Evolutionary conservation across 169 alveolate genomes (phyloP).

Genomic region (Theileria annulata): DNA sequence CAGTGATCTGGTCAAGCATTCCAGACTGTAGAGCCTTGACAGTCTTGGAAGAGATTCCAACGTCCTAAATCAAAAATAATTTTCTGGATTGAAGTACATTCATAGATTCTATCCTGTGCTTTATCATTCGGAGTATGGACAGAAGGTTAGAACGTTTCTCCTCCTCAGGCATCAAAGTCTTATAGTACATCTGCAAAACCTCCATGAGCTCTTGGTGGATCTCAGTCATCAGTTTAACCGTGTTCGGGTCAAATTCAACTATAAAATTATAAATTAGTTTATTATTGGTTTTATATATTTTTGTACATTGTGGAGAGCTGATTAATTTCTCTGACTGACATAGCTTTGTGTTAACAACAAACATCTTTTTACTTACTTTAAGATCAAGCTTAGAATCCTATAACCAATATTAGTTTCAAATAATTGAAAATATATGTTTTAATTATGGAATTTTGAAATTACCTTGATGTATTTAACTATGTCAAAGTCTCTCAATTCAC

Average conservation of each 20-base stretch:
- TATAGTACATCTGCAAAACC: slow-evolving; percentile 58
- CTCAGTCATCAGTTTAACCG: slow-evolving; percentile 42
- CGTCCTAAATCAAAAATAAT: slow-evolving; percentile 16
- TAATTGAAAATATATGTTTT: no score
- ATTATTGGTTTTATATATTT: neutral
- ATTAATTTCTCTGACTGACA: slow-evolving; percentile 64
- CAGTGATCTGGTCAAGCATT: slow-evolving; percentile 59
- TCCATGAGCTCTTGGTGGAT: slow-evolving; percentile 56
- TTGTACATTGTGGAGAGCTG: slow-evolving; percentile 49
- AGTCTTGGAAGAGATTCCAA: slow-evolving; percentile 44
- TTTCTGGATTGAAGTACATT: slow-evolving; percentile 13
- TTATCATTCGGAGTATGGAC: slow-evolving; percentile 32
- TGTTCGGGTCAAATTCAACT: slow-evolving; percentile 61
- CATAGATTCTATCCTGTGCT: slow-evolving; percentile 42
- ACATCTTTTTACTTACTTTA: slow-evolving; percentile 49
- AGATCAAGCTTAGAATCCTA: slow-evolving; percentile 20
- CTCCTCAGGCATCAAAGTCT: slow-evolving; percentile 62
- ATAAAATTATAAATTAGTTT: neutral
- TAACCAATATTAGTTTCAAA: neutral
- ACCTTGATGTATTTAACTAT: slow-evolving; percentile 4
- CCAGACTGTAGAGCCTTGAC: slow-evolving; percentile 67
- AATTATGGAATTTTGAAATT: neutral
- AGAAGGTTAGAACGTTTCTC: slow-evolving; percentile 42
- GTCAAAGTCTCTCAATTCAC: slow-evolving; percentile 21
- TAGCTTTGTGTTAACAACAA: slow-evolving; percentile 61